phyloP scores from a whole-genome alignment of 495 filamentous ascomycete species.

The Sphaerosporella brunnea region DNA sequence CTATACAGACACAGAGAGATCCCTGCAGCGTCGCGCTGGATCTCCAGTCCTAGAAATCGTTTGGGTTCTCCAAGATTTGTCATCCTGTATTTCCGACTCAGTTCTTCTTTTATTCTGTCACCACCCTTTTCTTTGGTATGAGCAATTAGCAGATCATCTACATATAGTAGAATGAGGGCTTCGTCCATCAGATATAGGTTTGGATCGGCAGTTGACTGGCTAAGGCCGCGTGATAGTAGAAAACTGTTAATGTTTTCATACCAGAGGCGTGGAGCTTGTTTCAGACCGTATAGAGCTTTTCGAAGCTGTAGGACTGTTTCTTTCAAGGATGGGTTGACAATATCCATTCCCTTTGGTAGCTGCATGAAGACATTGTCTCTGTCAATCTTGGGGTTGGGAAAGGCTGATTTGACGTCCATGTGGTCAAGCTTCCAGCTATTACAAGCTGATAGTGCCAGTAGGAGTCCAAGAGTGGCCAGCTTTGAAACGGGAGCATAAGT shows the following conservation, averaged over 20 bases:
- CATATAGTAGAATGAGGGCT: not conserved
- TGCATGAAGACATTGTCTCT: constrained; percentile 7
- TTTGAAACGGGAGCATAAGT: constrained; percentile 11
- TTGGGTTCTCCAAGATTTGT: not conserved
- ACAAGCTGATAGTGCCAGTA: not conserved
- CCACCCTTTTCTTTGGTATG: not conserved
- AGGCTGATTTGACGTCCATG: constrained; percentile 11
- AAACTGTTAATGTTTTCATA: constrained; percentile 2
- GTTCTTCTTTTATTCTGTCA: not conserved
- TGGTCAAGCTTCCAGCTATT: constrained; percentile 9
- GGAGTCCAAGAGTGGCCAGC: constrained; percentile 7
- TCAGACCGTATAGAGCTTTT: constrained; percentile 7
- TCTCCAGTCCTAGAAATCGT: not conserved
- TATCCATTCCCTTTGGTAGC: not conserved
- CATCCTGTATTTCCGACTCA: constrained; percentile 4
- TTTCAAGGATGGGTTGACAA: not conserved
- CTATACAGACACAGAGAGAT: not conserved
- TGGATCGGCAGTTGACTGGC: not conserved
- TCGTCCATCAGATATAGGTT: constrained; percentile 7
- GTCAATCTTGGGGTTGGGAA: constrained; percentile 8
- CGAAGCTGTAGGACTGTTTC: not conserved
- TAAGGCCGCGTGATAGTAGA: constrained; percentile 1
- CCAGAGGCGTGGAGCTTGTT: constrained; percentile 6
- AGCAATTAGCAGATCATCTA: not conserved
- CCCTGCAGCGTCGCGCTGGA: not conserved